These are phyloP conservation scores for Penicillium sp. DNA, from an alignment of 2,329 filamentous ascomycete species.

Conservation along the genomic window DNA sequence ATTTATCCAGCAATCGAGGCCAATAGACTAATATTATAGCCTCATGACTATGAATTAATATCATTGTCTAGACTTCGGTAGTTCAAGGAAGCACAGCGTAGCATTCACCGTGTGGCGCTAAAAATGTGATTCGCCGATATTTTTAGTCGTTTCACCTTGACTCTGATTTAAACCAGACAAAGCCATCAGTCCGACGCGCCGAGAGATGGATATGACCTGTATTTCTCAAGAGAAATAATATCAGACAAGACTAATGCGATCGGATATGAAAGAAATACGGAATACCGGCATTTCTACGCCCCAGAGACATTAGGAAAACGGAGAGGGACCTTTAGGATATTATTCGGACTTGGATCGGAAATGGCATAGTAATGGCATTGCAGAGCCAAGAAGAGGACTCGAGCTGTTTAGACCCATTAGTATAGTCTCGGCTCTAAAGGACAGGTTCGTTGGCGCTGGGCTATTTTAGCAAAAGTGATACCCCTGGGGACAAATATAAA, in stretches of 20 bases:
- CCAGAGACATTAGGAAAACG: neutral
- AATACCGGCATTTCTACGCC: neutral
- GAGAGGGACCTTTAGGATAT: neutral
- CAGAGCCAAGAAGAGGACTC: neutral
- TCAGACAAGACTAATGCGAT: neutral
- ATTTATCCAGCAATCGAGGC: neutral
- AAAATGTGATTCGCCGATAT: neutral
- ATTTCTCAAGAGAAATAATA: neutral
- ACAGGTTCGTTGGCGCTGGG: neutral
- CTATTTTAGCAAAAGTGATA: neutral
- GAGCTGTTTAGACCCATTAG: neutral
- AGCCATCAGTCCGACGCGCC: neutral
- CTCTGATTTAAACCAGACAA: neutral
- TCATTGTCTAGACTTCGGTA: neutral
- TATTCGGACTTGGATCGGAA: neutral
- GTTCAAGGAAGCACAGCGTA: neutral
- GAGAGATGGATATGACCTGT: neutral
- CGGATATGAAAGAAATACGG: neutral
- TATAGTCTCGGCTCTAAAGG: neutral
- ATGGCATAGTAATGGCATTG: neutral
- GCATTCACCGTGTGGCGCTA: neutral
- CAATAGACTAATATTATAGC: neutral
- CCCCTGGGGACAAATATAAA: neutral
- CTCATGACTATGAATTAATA: neutral
- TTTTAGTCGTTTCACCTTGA: slow-evolving; percentile 7